These are phyloP conservation scores for Agrocybe pediades DNA, from an alignment of 768 basidiomycete species.

Conservation along the genomic window DNA sequence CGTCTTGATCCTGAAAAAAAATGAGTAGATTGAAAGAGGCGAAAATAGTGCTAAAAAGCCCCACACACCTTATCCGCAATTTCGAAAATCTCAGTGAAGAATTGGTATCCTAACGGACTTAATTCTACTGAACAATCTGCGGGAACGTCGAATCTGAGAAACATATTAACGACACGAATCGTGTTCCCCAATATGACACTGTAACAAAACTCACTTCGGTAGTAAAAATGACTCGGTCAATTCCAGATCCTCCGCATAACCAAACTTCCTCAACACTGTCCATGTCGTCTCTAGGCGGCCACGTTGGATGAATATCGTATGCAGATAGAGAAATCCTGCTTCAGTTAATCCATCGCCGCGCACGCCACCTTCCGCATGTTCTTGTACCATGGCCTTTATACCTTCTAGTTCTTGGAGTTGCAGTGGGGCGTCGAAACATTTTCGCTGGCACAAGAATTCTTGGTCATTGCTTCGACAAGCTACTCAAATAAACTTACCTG, in stretches of 20 bases:
- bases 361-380: conserved; percentile 75
- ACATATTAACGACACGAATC: not conserved
- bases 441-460: conserved; percentile 55
- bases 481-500: conserved; percentile 57
- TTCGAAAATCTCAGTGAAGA: conserved; percentile 96
- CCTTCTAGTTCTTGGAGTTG: conserved; percentile 94
- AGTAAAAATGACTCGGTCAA: conserved; percentile 85
- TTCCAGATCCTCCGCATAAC: conserved; percentile 93
- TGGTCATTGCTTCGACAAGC: not conserved
- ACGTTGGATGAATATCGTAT: conserved; percentile 95
- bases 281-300: conserved; percentile 97
- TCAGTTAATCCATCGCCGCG: conserved; percentile 85
- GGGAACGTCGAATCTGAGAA: conserved; percentile 84
- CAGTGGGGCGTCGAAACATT: conserved; percentile 93
- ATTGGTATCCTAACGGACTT: conserved; percentile 92
- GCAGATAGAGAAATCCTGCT: conserved; percentile 90
- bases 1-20: conserved; percentile 81
- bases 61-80: conserved; percentile 86
- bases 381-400: conserved; percentile 89
- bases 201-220: conserved; percentile 65
- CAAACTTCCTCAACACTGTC: conserved; percentile 94
- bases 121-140: conserved; percentile 94
- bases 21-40: not conserved
- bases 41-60: not conserved
- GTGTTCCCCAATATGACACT: conserved; percentile 1